Conservation (phyloP, 352 stramenopile species). For the Globisporangium polare region DNA sequence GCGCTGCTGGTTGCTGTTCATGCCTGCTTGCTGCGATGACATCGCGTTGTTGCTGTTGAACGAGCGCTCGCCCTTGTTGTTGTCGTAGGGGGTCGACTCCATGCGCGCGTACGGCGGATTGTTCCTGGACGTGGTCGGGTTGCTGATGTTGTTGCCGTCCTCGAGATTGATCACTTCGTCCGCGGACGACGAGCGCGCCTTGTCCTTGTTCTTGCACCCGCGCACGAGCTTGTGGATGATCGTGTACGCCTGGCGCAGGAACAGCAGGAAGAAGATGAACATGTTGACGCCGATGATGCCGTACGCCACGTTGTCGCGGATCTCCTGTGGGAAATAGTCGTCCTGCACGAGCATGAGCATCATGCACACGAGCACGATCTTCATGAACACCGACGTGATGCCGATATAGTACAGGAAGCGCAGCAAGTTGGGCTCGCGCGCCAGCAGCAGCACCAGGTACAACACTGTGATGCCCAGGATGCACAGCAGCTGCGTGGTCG, state of each 20-base stretch:
- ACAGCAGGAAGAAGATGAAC: conserved; percentile 79
- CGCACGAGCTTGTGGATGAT: conserved; percentile 67
- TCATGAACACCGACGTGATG: conserved; percentile 73
- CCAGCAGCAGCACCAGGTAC: conserved; percentile 67
- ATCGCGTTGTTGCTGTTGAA: conserved; percentile 3
- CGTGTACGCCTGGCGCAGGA: conserved; percentile 74
- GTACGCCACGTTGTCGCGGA: conserved; percentile 83
- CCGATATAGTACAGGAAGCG: conserved; percentile 85
- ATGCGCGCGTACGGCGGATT: conserved; percentile 19
- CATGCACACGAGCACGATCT: conserved; percentile 74
- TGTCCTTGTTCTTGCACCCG: conserved; percentile 42
- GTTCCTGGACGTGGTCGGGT: background rate
- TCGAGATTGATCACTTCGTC: conserved; percentile 51
- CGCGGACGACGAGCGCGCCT: conserved; percentile 19
- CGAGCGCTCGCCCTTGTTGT: background rate
- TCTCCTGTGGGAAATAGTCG: conserved; percentile 71
- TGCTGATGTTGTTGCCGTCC: conserved; percentile 31
- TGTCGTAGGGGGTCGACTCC: conserved; percentile 16
- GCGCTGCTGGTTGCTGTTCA: no score
- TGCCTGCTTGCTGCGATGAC: conserved; percentile 6
- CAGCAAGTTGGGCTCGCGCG: conserved; percentile 71
- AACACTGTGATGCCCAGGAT: conserved; percentile 64
- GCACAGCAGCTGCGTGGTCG: conserved; percentile 69
- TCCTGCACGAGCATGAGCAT: conserved; percentile 79
- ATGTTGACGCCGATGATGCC: conserved; percentile 83